These are phyloP conservation scores for Oemleria cerasiformis DNA, from an alignment of 306 rosid genomes.

Conservation along the genomic window DNA sequence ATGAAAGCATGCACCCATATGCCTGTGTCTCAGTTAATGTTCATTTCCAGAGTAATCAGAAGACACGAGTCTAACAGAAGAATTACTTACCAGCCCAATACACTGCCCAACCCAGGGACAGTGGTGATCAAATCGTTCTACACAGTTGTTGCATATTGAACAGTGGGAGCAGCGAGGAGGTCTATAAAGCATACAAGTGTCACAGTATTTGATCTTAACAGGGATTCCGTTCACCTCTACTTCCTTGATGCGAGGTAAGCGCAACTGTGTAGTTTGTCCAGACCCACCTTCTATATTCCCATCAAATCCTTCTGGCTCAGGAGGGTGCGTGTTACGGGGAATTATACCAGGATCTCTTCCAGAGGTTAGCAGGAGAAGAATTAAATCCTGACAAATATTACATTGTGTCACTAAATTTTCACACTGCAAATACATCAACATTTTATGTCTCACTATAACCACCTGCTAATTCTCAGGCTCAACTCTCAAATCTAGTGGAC, in stretches of 20 bases:
- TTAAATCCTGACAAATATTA: slow-evolving; percentile 52
- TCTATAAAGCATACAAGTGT: slow-evolving; percentile 98
- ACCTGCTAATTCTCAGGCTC: not conserved
- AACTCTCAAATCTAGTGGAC: not conserved
- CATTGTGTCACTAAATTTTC: not conserved
- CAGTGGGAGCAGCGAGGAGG: slow-evolving; percentile 99
- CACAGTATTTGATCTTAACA: slow-evolving; percentile 87
- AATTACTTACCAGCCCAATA: slow-evolving; percentile 82
- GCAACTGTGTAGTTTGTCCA: slow-evolving; percentile 89
- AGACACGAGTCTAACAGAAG: slow-evolving; percentile 10
- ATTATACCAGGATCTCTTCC: slow-evolving; percentile 99
- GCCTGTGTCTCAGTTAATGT: not conserved
- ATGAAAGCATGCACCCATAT: not conserved
- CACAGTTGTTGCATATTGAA: slow-evolving; percentile 97
- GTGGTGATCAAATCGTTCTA: slow-evolving; percentile 93
- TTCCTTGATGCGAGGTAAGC: slow-evolving; percentile 87
- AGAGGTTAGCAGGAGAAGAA: slow-evolving; percentile 83
- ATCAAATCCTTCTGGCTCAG: slow-evolving; percentile 88
- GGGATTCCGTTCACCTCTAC: slow-evolving; percentile 76
- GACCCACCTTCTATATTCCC: slow-evolving; percentile 62
- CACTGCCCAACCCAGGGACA: slow-evolving; percentile 99
- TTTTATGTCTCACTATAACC: not conserved
- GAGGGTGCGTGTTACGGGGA: slow-evolving; percentile 95
- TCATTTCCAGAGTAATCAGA: not conserved
- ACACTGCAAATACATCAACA: not conserved